Percentiles rank a stretch among this genome's conserved stretches.
Evolutionary conservation across 2,329 filamentous ascomycete genomes (phyloP).

Genomic region (Nannizziopsis arthrosporioides): DNA sequence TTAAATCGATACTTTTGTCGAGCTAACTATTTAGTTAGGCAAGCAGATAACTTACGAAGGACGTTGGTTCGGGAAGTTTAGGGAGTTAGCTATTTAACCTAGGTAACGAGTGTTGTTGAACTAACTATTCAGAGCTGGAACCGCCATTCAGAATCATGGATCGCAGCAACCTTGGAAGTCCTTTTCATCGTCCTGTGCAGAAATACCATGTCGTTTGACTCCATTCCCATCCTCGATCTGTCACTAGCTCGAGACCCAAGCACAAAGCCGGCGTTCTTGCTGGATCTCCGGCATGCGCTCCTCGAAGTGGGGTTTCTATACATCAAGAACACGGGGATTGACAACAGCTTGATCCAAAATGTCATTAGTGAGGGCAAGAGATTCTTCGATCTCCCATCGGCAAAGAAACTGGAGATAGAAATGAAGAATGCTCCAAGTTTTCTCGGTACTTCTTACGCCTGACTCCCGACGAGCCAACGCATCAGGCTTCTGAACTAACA

Average conservation of each 20-base stretch:
- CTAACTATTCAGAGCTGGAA: too few species aligned
- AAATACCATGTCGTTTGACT: constrained; percentile 54
- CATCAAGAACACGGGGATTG: constrained; percentile 65
- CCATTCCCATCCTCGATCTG: constrained; percentile 67
- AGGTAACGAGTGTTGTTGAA: too few species aligned
- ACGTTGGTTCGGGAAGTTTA: too few species aligned
- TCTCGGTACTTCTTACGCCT: constrained; percentile 40
- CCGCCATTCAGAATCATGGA: too few species aligned
- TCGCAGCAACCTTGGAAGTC: neutral
- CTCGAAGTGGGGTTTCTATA: constrained; percentile 85
- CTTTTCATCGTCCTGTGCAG: neutral
- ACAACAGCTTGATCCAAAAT: constrained; percentile 50
- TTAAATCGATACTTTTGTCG: too few species aligned
- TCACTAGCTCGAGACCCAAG: constrained; percentile 50
- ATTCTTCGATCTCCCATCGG: constrained; percentile 65
- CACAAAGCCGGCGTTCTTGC: constrained; percentile 62
- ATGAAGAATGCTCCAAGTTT: constrained; percentile 65
- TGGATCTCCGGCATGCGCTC: constrained; percentile 59
- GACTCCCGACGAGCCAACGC: neutral
- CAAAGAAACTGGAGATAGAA: constrained; percentile 64
- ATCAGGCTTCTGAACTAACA: too few species aligned
- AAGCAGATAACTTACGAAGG: too few species aligned
- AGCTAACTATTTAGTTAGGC: too few species aligned
- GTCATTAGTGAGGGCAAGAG: constrained; percentile 57
- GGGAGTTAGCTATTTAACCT: too few species aligned